A percentile compares a stretch with the other conserved stretches of the same genome.
Evolutionary conservation across 2,329 filamentous ascomycete species (phyloP).

Genomic region (Ophiosphaerella narmari): DNA sequence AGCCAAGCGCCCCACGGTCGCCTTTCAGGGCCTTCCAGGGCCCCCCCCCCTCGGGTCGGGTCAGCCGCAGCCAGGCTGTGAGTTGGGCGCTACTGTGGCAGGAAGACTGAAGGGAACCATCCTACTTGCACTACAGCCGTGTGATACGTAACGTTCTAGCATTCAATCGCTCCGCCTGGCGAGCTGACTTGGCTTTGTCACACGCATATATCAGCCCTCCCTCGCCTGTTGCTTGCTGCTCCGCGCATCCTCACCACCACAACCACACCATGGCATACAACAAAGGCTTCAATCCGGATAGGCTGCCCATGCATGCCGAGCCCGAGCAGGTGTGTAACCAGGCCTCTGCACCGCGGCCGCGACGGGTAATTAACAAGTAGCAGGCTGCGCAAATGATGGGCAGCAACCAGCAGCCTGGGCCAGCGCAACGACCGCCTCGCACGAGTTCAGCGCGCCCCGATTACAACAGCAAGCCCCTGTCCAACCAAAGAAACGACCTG

Average conservation of each 20-base stretch:
- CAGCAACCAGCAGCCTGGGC: constrained; percentile 15
- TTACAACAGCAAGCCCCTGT: constrained; percentile 48
- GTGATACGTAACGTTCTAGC: constrained; percentile 1
- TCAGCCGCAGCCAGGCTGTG: constrained; percentile 35
- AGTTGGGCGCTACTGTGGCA: constrained; percentile 21
- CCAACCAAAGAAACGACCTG: constrained; percentile 25
- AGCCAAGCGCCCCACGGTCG: constrained; percentile 24
- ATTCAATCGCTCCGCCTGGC: constrained; percentile 7
- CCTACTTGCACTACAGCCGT: constrained; percentile 3
- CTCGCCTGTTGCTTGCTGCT: constrained; percentile 3
- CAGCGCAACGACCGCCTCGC: constrained; percentile 36
- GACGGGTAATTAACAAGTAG: constrained; percentile 5
- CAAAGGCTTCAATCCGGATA: constrained; percentile 88
- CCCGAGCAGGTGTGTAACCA: constrained; percentile 65
- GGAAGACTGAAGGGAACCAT: too few relatives aligned
- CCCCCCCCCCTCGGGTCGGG: background rate
- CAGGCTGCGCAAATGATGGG: constrained; percentile 52
- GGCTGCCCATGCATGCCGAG: constrained; percentile 86
- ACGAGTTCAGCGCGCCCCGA: constrained; percentile 44
- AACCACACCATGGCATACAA: constrained; percentile 82
- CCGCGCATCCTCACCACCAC: constrained; percentile 5
- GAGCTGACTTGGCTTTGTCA: constrained; percentile 15
- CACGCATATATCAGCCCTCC: constrained; percentile 21
- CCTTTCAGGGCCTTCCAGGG: background rate
- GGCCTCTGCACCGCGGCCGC: too few relatives aligned